Evolutionary conservation across 345 rosid species (phyloP).

Genomic region (Eucalyptus curtisii): DNA sequence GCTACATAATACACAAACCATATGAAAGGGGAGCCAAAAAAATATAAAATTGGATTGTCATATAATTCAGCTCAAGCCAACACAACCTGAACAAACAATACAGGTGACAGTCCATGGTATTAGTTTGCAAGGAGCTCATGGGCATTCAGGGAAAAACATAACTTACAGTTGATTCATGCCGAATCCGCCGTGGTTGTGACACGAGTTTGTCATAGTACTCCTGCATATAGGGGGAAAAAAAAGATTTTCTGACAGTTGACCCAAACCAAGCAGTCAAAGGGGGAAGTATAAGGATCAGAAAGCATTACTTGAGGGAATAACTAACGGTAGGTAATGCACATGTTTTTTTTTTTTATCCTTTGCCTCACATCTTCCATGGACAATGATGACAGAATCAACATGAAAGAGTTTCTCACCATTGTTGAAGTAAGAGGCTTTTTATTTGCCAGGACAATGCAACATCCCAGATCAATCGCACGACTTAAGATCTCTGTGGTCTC

Average conservation of each 20-base stretch:
- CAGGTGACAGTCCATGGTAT: neutral
- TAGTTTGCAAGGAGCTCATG: neutral
- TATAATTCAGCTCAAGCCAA: neutral
- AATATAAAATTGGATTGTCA: neutral
- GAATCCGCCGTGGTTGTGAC: slow-evolving; percentile 44
- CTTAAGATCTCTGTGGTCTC: slow-evolving; percentile 43
- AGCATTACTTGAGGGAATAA: neutral
- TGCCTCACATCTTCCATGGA: neutral
- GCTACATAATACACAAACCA: neutral
- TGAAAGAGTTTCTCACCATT: slow-evolving; percentile 28
- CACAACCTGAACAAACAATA: neutral
- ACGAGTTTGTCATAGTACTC: slow-evolving; percentile 63
- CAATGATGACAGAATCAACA: neutral
- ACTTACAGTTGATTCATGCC: slow-evolving; percentile 92
- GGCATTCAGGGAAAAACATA: neutral
- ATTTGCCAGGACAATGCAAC: slow-evolving; percentile 80
- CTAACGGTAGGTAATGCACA: neutral
- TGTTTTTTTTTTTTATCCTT: neutral
- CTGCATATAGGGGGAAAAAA: slow-evolving; percentile 9
- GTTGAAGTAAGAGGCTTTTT: slow-evolving; percentile 87
- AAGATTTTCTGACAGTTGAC: neutral
- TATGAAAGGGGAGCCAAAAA: neutral
- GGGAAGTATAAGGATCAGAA: neutral
- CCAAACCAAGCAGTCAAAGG: neutral
- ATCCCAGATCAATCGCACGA: slow-evolving; percentile 46